These are phyloP conservation scores for Nasturtium officinale DNA, from an alignment of 345 rosid genomes.

Conservation along the genomic window DNA sequence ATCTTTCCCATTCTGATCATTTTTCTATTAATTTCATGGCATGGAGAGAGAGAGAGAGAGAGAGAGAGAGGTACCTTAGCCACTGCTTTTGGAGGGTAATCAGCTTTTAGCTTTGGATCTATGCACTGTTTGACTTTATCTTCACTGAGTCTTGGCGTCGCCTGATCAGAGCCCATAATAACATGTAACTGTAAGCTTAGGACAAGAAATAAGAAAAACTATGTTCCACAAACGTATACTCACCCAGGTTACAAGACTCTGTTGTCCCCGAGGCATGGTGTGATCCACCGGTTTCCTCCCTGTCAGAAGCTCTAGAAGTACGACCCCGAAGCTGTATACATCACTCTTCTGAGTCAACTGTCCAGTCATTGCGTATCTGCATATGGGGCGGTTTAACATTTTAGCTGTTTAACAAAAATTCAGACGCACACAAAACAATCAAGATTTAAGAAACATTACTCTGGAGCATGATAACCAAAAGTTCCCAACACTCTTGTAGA, in stretches of 20 bases:
- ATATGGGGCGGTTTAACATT: neutral
- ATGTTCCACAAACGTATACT: constrained; percentile 4
- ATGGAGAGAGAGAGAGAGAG: neutral
- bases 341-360: constrained; percentile 51
- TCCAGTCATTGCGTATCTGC: constrained; percentile 50
- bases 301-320: constrained; percentile 46
- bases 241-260: constrained; percentile 50
- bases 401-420: constrained; percentile 4
- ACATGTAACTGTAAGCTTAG: constrained; percentile 11
- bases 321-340: constrained; percentile 48
- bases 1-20: neutral
- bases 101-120: constrained; percentile 94
- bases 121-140: constrained; percentile 98
- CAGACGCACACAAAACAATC: neutral
- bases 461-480: constrained; percentile 49
- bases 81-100: constrained; percentile 94
- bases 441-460: constrained; percentile 32
- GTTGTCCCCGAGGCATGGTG: constrained; percentile 49
- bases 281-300: constrained; percentile 49
- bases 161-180: constrained; percentile 49
- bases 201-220: too few relatives aligned
- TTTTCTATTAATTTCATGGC: constrained; percentile 6
- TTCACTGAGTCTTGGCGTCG: constrained; percentile 96
- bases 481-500: constrained; percentile 47
- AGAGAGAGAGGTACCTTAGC: constrained; percentile 65